Percentiles rank a stretch among this genome's conserved stretches.
phyloP scores from a whole-genome alignment of 2,329 filamentous ascomycete species.

The Aspergillus pseudoglaucus region DNA sequence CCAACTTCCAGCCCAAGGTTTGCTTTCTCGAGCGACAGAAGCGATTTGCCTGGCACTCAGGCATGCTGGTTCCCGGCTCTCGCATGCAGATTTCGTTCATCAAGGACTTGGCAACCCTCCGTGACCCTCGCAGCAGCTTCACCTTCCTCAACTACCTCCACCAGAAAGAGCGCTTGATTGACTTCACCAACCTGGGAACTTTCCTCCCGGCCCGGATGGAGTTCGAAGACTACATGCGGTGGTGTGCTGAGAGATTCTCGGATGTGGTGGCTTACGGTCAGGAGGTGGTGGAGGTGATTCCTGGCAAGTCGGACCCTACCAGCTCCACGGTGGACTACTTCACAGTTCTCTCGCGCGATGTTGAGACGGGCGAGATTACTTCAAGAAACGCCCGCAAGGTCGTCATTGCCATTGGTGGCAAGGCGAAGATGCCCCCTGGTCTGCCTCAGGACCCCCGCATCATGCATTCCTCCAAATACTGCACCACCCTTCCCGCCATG shows the following conservation, averaged over 20 bases:
- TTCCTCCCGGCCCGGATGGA: conserved; percentile 81
- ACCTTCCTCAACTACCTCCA: conserved; percentile 95
- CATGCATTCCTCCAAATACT: conserved; percentile 85
- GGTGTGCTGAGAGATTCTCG: conserved; percentile 78
- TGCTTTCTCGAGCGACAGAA: conserved; percentile 82
- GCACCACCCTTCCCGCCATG: conserved; percentile 36
- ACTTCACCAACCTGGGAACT: conserved; percentile 85
- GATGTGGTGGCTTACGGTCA: conserved; percentile 67
- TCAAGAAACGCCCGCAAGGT: conserved; percentile 44
- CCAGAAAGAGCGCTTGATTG: conserved; percentile 69
- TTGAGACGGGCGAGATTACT: conserved; percentile 38
- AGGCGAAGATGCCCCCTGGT: conserved; percentile 62
- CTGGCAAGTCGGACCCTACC: conserved; percentile 45
- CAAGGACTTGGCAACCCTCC: conserved; percentile 86
- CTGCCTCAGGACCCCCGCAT: conserved; percentile 66
- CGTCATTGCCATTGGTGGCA: conserved; percentile 60
- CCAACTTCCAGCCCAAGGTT: conserved; percentile 56
- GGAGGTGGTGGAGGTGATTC: conserved; percentile 67
- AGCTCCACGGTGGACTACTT: conserved; percentile 57
- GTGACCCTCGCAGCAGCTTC: conserved; percentile 82
- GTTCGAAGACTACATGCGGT: conserved; percentile 92
- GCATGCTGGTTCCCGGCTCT: conserved; percentile 87
- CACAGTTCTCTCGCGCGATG: conserved; percentile 59
- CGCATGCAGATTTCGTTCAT: conserved; percentile 98
- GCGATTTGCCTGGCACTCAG: conserved; percentile 84